Percentiles rank a stretch among this genome's conserved stretches.
Conservation (phyloP, 345 rosid species). For the Firmiana major region DNA sequence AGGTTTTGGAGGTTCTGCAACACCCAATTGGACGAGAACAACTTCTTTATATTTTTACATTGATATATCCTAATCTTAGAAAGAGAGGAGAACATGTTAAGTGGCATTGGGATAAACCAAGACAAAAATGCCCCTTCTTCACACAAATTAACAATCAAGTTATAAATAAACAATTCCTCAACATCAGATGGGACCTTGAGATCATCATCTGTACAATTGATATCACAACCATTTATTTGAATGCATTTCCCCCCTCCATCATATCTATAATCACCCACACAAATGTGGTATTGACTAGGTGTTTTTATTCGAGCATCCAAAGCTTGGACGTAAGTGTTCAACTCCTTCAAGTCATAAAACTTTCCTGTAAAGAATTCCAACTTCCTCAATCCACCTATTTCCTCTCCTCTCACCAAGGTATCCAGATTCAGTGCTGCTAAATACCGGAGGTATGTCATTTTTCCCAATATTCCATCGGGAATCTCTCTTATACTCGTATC, state of each 20-base stretch:
- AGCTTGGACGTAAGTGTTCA: neutral
- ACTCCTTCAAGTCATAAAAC: neutral
- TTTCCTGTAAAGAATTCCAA: neutral
- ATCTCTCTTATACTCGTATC: neutral
- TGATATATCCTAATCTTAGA: neutral
- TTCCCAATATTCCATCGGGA: neutral
- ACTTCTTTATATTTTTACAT: neutral
- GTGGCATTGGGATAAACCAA: neutral
- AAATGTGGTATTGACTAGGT: neutral
- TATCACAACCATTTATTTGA: neutral
- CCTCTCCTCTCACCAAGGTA: neutral
- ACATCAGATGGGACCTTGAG: neutral
- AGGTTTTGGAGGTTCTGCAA: neutral
- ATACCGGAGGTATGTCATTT: neutral
- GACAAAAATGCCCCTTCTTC: neutral
- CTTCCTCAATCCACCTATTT: neutral
- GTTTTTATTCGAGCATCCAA: neutral
- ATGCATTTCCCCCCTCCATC: neutral
- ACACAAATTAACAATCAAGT: neutral
- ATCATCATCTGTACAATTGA: neutral
- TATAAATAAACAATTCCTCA: neutral
- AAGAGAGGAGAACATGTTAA: neutral
- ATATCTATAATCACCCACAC: neutral
- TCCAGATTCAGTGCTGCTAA: too few relatives aligned
- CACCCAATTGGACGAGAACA: neutral